Evolutionary conservation across 129 eudicot genomes (phyloP).

Genomic region (Pittosporum tobira): DNA sequence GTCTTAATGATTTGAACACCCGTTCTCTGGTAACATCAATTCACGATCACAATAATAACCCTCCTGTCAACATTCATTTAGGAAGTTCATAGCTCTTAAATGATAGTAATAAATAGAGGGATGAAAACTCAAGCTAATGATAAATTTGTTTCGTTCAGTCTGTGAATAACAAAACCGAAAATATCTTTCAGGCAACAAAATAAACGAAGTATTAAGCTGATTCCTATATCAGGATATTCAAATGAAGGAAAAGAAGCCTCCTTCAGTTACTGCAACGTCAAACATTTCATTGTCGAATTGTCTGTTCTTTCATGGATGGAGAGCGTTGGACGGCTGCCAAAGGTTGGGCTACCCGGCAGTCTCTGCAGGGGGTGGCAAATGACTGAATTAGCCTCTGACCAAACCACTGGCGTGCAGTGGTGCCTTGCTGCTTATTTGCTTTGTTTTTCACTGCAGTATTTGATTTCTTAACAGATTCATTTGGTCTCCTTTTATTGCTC

Average conservation of each 20-base stretch:
- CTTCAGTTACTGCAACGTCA: not conserved
- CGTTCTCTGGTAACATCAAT: too few relatives aligned
- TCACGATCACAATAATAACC: too few relatives aligned
- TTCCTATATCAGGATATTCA: not conserved
- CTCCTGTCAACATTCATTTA: too few relatives aligned
- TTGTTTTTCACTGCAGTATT: constrained; percentile 2
- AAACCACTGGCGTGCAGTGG: constrained; percentile 1
- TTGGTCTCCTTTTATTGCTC: constrained; percentile 6
- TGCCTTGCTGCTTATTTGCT: constrained; percentile 4
- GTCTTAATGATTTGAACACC: too few relatives aligned
- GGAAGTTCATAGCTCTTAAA: too few relatives aligned
- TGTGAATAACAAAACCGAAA: not conserved
- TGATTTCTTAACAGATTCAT: constrained; percentile 4
- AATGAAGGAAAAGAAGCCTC: not conserved
- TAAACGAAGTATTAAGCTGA: not conserved
- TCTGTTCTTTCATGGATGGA: constrained; percentile 7
- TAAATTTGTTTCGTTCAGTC: not conserved
- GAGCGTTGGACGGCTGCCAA: constrained; percentile 9
- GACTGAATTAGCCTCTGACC: constrained; percentile 17
- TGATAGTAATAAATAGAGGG: too few relatives aligned
- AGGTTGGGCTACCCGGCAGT: too few relatives aligned
- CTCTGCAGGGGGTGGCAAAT: constrained; percentile 24
- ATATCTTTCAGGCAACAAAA: not conserved
- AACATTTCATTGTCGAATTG: not conserved
- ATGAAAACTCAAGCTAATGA: not conserved